A percentile compares a stretch with the other conserved stretches of the same genome.
These are phyloP conservation scores for Aureobasidium namibiae DNA, from an alignment of 2,329 filamentous ascomycete species.

Conservation along the genomic window DNA sequence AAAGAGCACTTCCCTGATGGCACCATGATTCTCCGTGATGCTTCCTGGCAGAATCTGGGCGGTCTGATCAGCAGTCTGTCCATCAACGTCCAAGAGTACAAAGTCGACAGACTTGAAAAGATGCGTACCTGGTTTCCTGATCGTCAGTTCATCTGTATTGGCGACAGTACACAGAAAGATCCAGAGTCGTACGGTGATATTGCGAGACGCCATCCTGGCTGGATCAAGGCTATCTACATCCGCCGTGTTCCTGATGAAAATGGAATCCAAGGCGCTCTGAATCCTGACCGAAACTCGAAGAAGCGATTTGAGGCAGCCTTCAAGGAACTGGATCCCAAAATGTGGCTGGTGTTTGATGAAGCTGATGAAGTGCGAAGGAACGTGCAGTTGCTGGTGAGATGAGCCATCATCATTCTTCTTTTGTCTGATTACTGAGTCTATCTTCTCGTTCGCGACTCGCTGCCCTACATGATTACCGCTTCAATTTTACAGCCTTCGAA, in stretches of 20 bases:
- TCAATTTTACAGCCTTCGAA: neutral
- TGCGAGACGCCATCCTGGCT: conserved; percentile 59
- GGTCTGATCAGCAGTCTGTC: conserved; percentile 75
- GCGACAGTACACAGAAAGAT: conserved; percentile 86
- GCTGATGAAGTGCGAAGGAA: conserved; percentile 53
- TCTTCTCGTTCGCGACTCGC: neutral
- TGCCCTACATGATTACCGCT: neutral
- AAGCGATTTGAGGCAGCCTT: conserved; percentile 80
- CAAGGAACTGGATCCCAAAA: conserved; percentile 55
- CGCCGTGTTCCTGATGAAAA: conserved; percentile 62
- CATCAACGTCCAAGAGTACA: conserved; percentile 75
- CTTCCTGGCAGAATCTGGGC: conserved; percentile 74
- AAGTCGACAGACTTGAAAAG: conserved; percentile 69
- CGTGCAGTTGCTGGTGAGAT: conserved; percentile 17
- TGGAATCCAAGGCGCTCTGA: conserved; percentile 58
- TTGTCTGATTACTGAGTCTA: neutral
- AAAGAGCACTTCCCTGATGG: conserved; percentile 63
- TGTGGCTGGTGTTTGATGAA: conserved; percentile 79
- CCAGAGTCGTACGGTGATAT: conserved; percentile 83
- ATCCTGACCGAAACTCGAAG: conserved; percentile 59
- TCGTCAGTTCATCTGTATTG: conserved; percentile 73
- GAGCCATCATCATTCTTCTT: neutral
- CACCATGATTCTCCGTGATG: conserved; percentile 75
- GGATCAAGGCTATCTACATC: conserved; percentile 79
- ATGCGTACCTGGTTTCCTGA: conserved; percentile 71